These are phyloP conservation scores for Claviceps africana DNA, from an alignment of 2,329 filamentous ascomycete species.

Conservation along the genomic window DNA sequence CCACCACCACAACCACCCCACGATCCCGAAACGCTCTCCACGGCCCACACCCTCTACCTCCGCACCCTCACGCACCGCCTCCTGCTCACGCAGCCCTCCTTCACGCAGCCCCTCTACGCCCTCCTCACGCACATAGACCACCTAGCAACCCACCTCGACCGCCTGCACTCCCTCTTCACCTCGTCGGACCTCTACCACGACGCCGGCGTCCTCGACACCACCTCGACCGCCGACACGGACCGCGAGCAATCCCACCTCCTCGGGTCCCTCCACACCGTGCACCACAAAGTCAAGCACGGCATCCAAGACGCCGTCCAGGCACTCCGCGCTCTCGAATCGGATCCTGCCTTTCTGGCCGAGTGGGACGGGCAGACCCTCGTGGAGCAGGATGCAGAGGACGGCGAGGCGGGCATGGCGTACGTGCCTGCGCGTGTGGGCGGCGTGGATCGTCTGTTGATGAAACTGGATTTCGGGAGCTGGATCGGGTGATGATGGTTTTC, in stretches of 20 bases:
- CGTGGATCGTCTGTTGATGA: conserved; percentile 79
- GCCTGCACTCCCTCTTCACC: conserved; percentile 62
- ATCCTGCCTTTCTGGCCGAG: conserved; percentile 29
- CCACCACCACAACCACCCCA: conserved; percentile 23
- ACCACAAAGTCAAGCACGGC: conserved; percentile 49
- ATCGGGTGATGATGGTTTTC: too few relatives aligned
- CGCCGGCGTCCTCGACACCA: conserved; percentile 62
- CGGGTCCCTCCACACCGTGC: conserved; percentile 48
- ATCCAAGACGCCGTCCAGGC: conserved; percentile 53
- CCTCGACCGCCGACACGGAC: conserved; percentile 48
- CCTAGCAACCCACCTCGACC: conserved; percentile 61
- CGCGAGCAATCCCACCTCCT: conserved; percentile 59
- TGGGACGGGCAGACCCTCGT: conserved; percentile 23
- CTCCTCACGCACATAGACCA: conserved; percentile 66
- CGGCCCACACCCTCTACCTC: conserved; percentile 67
- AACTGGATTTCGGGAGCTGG: conserved; percentile 60
- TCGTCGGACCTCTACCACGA: conserved; percentile 70
- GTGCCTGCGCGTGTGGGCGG: conserved; percentile 61
- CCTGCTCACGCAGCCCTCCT: conserved; percentile 48
- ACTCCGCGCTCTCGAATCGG: conserved; percentile 31
- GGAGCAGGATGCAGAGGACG: conserved; percentile 28
- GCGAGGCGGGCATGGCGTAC: conserved; percentile 30
- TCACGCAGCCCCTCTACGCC: conserved; percentile 50
- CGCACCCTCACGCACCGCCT: conserved; percentile 50
- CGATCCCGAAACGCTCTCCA: conserved; percentile 73